Evolutionary conservation across 2,329 filamentous ascomycete species (phyloP).

Genomic region (Aureobasidium pullulans): DNA sequence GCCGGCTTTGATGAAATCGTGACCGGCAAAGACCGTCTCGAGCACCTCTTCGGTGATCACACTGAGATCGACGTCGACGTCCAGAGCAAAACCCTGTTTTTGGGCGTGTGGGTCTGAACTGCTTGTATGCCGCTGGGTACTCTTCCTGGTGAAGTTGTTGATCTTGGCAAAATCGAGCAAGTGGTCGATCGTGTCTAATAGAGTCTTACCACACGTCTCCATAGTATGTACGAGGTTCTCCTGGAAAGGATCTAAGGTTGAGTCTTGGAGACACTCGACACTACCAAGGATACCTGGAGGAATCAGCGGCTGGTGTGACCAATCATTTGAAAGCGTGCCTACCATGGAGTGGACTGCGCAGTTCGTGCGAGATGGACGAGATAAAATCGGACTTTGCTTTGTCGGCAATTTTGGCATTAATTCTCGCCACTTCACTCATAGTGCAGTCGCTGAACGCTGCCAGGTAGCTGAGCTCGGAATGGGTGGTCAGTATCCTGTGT

Average conservation of each 20-base stretch:
- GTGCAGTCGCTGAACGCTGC: conserved; percentile 33
- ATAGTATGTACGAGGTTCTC: conserved; percentile 38
- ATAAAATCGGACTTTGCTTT: conserved; percentile 45
- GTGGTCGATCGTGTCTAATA: conserved; percentile 29
- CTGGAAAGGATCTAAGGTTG: conserved; percentile 33
- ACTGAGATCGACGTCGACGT: conserved; percentile 13
- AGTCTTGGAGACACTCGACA: conserved; percentile 41
- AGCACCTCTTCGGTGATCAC: conserved; percentile 14
- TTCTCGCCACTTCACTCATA: conserved; percentile 31
- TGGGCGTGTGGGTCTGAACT: conserved; percentile 18
- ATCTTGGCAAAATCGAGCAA: conserved; percentile 35
- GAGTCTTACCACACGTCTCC: conserved; percentile 29
- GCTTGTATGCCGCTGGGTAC: conserved; percentile 17
- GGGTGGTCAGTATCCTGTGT: conserved; percentile 27
- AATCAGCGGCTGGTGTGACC: not conserved
- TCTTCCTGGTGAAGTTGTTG: conserved; percentile 24
- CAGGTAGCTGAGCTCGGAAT: conserved; percentile 35
- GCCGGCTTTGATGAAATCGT: conserved; percentile 32
- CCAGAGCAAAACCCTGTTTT: conserved; percentile 8
- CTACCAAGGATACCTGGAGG: conserved; percentile 31
- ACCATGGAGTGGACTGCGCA: conserved; percentile 39
- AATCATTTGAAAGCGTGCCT: conserved; percentile 21
- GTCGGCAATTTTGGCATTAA: conserved; percentile 34
- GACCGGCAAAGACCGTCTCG: conserved; percentile 28
- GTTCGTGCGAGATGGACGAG: conserved; percentile 43